These are phyloP conservation scores for Eimeria maxima DNA, from an alignment of 169 alveolate genomes.

Conservation along the genomic window DNA sequence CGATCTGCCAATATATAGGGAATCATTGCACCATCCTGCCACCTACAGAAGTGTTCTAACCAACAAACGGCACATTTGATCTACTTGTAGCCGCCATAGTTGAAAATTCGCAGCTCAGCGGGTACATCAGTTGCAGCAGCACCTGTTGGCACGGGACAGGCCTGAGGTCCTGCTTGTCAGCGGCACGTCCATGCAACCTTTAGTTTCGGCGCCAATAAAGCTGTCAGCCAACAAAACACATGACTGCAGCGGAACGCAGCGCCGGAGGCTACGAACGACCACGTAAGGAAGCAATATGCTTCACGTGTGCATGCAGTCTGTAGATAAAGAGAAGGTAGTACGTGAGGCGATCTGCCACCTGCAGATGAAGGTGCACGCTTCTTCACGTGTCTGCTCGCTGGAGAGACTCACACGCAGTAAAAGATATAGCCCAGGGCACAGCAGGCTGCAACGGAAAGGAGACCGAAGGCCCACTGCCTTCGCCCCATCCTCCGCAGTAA, in stretches of 20 bases:
- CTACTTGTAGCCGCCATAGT: neutral
- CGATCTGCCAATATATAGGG: neutral
- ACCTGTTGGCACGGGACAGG: neutral
- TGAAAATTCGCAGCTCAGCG: neutral
- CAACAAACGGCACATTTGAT: neutral
- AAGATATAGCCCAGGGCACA: conserved; percentile 65
- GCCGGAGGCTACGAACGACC: neutral
- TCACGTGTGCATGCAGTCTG: neutral
- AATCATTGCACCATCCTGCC: neutral
- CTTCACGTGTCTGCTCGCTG: neutral
- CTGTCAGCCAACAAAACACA: conserved; percentile 24
- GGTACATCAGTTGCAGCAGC: neutral
- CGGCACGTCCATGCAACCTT: neutral
- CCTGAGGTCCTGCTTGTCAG: neutral
- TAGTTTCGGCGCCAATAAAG: conserved; percentile 26
- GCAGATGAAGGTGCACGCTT: neutral
- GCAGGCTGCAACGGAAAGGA: conserved; percentile 52
- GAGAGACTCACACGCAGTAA: conserved; percentile 68
- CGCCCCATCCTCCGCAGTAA: conserved; percentile 61
- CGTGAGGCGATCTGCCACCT: neutral
- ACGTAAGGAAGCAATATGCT: neutral
- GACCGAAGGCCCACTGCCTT: conserved; percentile 74
- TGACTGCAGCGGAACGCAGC: conserved; percentile 39
- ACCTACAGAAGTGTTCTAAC: neutral
- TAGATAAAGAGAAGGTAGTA: neutral